Conservation (phyloP, 768 basidiomycete species). For the Collybia nuda region DNA sequence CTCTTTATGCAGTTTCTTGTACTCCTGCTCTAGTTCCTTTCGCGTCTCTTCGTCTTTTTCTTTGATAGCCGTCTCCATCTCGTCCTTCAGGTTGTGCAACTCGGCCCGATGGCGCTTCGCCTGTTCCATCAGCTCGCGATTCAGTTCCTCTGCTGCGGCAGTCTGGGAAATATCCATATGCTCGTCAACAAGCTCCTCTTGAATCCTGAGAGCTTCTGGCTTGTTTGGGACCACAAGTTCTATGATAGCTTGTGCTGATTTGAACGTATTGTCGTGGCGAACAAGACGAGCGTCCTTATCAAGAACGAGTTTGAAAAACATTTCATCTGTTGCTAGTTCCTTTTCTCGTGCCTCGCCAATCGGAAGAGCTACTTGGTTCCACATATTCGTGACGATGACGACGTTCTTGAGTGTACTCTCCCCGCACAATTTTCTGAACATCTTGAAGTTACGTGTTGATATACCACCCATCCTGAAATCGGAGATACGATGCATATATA, state of each 20-base stretch:
- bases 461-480: slow-evolving; percentile 37
- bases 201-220: slow-evolving; percentile 11
- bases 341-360: slow-evolving; percentile 24
- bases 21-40: slow-evolving; percentile 1
- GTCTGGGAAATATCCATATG: slow-evolving; percentile 30
- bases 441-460: slow-evolving; percentile 37
- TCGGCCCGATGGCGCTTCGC: slow-evolving; percentile 2
- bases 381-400: slow-evolving; percentile 44
- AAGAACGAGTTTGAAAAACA: slow-evolving; percentile 41
- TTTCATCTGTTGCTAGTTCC: slow-evolving; percentile 23
- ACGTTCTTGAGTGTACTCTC: slow-evolving; percentile 41
- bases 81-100: slow-evolving; percentile 1
- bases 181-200: slow-evolving; percentile 16
- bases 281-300: slow-evolving; percentile 36
- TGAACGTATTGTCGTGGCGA: slow-evolving; percentile 25
- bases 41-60: not conserved
- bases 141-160: slow-evolving; percentile 21
- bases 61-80: slow-evolving; percentile 3
- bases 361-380: slow-evolving; percentile 31
- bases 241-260: slow-evolving; percentile 30
- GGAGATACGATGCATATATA: slow-evolving; percentile 39
- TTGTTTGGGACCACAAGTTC: slow-evolving; percentile 22
- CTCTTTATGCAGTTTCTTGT: not conserved
- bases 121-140: slow-evolving; percentile 4
- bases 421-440: slow-evolving; percentile 47